A percentile compares a stretch with the other conserved stretches of the same genome.
These are phyloP conservation scores for Erodium trifolium DNA, from an alignment of 441 rosid species.

Conservation along the genomic window DNA sequence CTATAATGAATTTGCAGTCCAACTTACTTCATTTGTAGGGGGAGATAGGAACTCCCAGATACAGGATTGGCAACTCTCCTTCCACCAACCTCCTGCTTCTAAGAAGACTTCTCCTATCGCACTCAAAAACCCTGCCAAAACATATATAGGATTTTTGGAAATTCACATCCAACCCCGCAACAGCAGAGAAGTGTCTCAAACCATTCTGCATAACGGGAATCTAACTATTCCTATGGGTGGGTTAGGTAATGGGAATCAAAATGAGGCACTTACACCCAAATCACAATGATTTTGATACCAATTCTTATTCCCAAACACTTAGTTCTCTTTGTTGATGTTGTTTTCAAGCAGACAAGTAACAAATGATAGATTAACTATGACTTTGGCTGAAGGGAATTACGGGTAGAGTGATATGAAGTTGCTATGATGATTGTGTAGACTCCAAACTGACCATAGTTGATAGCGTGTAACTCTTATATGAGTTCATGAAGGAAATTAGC, in stretches of 20 bases:
- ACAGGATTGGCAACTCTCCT: no score
- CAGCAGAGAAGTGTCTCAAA: no score
- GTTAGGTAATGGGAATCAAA: not conserved
- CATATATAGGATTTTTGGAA: no score
- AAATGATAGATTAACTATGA: not conserved
- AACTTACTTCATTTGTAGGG: no score
- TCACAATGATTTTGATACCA: not conserved
- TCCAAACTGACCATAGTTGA: not conserved
- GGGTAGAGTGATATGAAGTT: not conserved
- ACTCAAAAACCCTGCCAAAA: no score
- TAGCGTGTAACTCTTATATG: not conserved
- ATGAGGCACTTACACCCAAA: not conserved
- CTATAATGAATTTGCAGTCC: no score
- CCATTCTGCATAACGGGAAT: not conserved
- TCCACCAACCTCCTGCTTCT: no score
- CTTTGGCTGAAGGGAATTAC: not conserved
- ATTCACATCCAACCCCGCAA: no score
- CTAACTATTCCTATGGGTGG: not conserved
- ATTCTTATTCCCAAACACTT: not conserved
- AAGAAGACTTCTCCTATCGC: no score
- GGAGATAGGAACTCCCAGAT: no score
- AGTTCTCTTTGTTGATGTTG: not conserved
- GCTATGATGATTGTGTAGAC: not conserved
- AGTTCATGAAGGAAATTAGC: not conserved
- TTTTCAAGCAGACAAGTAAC: not conserved